phyloP scores from a whole-genome alignment of 306 rosid species.

The Citrullus mucosospermus region DNA sequence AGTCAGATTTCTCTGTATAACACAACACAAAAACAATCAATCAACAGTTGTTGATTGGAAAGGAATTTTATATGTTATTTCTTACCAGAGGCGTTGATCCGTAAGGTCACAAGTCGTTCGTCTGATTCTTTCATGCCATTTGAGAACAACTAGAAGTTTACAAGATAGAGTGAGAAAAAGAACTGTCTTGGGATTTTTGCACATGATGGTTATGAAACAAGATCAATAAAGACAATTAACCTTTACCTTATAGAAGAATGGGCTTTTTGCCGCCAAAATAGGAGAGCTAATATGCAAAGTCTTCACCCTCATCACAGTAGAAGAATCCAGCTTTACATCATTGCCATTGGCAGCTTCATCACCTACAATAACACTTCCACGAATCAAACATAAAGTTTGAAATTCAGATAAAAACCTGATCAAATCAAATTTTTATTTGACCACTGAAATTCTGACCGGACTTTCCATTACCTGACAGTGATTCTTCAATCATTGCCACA shows the following conservation, averaged over 20 bases:
- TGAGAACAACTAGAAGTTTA: slow-evolving; percentile 57
- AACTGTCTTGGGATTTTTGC: background rate
- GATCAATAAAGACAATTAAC: background rate
- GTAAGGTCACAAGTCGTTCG: slow-evolving; percentile 67
- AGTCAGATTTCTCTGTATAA: slow-evolving; percentile 5
- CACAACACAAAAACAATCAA: background rate
- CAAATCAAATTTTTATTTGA: slow-evolving; percentile 19
- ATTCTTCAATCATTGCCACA: slow-evolving; percentile 79
- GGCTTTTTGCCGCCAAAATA: slow-evolving; percentile 95
- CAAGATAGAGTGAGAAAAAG: slow-evolving; percentile 3
- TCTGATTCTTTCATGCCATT: slow-evolving; percentile 98
- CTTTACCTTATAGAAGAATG: slow-evolving; percentile 79
- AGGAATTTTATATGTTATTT: background rate
- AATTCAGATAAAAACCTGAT: background rate
- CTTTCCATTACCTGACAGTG: slow-evolving; percentile 46
- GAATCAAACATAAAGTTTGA: background rate
- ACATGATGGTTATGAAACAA: background rate
- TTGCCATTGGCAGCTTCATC: slow-evolving; percentile 73
- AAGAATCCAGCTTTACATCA: slow-evolving; percentile 60
- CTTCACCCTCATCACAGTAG: slow-evolving; percentile 55
- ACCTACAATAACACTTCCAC: slow-evolving; percentile 29
- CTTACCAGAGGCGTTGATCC: slow-evolving; percentile 80
- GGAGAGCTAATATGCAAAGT: slow-evolving; percentile 92
- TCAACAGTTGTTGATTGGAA: background rate
- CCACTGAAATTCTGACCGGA: background rate